These are phyloP conservation scores for Colletotrichum agaves DNA, from an alignment of 2,329 filamentous ascomycete genomes.

Conservation along the genomic window DNA sequence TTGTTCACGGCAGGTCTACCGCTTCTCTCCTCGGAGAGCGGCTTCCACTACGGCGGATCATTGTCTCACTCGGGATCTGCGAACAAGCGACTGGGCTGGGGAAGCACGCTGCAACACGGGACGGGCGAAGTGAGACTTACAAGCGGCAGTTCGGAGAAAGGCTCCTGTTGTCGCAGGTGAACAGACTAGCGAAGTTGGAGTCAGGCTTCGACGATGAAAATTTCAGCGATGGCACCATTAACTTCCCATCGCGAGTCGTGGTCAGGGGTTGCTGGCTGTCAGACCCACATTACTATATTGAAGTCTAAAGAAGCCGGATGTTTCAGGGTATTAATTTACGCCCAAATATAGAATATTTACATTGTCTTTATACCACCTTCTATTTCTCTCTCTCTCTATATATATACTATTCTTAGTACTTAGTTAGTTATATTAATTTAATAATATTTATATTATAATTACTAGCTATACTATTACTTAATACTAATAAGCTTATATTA, in stretches of 20 bases:
- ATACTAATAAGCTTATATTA: too few species aligned
- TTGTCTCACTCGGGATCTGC: neutral
- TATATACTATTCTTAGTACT: too few species aligned
- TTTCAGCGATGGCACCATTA: neutral
- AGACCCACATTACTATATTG: too few species aligned
- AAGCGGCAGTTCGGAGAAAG: neutral
- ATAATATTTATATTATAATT: too few species aligned
- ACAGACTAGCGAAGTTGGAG: neutral
- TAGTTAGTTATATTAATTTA: too few species aligned
- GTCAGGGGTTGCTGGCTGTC: too few species aligned
- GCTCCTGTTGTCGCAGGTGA: neutral
- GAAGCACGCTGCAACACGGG: constrained; percentile 1
- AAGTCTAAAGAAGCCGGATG: too few species aligned
- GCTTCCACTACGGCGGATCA: neutral
- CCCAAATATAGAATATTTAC: too few species aligned
- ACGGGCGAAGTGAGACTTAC: neutral
- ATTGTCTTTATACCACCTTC: too few species aligned
- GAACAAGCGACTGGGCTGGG: neutral
- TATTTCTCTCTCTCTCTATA: too few species aligned
- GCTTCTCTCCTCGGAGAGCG: neutral
- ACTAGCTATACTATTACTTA: too few species aligned
- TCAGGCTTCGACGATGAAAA: neutral
- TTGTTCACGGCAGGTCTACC: neutral
- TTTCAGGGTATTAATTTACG: too few species aligned
- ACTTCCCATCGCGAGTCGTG: neutral